Base-by-base conservation (phyloP, 2,329 filamentous ascomycete species). In the Proliferodiscus dingleyae region DNA sequence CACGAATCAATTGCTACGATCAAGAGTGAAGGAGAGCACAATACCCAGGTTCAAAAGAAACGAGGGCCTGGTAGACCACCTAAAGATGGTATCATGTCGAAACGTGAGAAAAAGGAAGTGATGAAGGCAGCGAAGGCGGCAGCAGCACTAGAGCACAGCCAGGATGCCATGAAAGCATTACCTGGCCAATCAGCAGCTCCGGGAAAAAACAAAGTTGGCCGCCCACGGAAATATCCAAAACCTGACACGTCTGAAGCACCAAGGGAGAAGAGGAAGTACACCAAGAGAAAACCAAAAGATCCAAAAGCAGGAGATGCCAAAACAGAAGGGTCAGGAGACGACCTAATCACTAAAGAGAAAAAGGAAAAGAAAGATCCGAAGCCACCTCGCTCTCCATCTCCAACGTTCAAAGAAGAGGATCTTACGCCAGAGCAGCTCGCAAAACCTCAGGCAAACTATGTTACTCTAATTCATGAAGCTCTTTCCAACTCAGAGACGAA, bases 61-160 rank as follows among this genome's bases (percentile, higher is more conserved):
- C 81, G 86, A 55, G 87, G 87, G 11, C 87, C 87, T 8, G 87
- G 87, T n/a, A 72, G 87, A 43, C 87, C 87, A 16, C 87, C 87
- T 0, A 90, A 90, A 68, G 86, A 90, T 59, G 87, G 87, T 22
- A 77, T 89, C 61, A 87, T 89, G 80, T 90, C 86, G 1, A 89
- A 89, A 66, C 74, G 87, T 46, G 83, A 89, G 58, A 80, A 83
- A 66, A 85, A 83, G 63, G 70, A 74, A 26, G 6, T 6, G 49
- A 46, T 50, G 5, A 16, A 77, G 76, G 67, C 75, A 78, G 61
- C 75, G 71, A 4, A 73, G 21, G 21, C 26, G 39, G 37, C 21
- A 33, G 49, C 68, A 29, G 70, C 44, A 11, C 16, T 39, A 46
- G 50, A 54, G 37, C 37, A 73, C 51, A 75, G 77, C 50, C 66